Evolutionary conservation across 495 filamentous ascomycete species (phyloP), one percentile per base, ranked within the genome.

Genomic region (Hypoxylon fragiforme): DNA sequence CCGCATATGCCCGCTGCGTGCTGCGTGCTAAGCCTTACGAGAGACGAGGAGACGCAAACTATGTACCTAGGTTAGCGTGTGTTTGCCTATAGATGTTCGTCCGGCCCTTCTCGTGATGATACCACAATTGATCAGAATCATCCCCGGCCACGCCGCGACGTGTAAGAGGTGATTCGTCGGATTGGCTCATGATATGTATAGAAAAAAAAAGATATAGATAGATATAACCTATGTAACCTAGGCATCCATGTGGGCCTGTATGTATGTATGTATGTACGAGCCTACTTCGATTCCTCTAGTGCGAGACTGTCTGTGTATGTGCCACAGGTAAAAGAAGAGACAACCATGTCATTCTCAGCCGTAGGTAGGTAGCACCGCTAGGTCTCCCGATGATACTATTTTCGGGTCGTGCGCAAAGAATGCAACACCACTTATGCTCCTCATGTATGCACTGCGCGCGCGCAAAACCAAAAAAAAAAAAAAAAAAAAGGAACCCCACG

Each of bases 11-110:
- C 52, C 57, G 51, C 57, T 61, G 57, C 57, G 42, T 55, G 51
- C 57, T 61, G 57, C 57, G 42, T 55, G 44, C 57, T 56, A 61
- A 61, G 57, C 57, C 57, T 61, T 61, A 61, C 38, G 47, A 47
- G 46, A 61, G 9, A 46, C 16, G 45, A 42, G 14, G 5, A 13
- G 11, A 3, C 31, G 13, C 12, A 7, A 6, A 34, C 13, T n/a
- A n/a, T n/a, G n/a, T n/a, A n/a, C n/a, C n/a, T n/a, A n/a, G n/a
- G n/a, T n/a, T n/a, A n/a, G n/a, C n/a, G n/a, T n/a, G n/a, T n/a
- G n/a, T n/a, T n/a, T n/a, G n/a, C n/a, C n/a, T n/a, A n/a, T n/a
- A n/a, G n/a, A n/a, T n/a, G n/a, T n/a, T n/a, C n/a, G n/a, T n/a
- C n/a, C n/a, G n/a, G n/a, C n/a, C n/a, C n/a, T n/a, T n/a, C n/a